Evolutionary conservation across 345 rosid genomes (phyloP).

Genomic region (Euphorbia peplus): DNA sequence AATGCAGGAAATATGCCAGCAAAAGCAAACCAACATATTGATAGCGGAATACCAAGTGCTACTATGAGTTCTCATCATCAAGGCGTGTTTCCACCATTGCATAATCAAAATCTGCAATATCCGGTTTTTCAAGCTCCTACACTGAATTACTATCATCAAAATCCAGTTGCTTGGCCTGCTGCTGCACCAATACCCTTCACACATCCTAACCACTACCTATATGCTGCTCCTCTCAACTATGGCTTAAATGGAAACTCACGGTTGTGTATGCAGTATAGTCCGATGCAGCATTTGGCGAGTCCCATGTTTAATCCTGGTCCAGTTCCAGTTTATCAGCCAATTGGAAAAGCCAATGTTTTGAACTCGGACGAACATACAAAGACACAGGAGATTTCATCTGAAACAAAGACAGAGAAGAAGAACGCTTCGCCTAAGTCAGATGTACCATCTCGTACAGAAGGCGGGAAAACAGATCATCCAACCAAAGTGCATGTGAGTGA

Average conservation of each 20-base stretch:
- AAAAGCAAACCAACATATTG: slow-evolving; percentile 35
- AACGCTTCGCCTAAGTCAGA: slow-evolving; percentile 28
- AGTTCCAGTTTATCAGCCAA: slow-evolving; percentile 52
- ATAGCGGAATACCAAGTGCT: slow-evolving; percentile 33
- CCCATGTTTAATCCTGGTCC: slow-evolving; percentile 46
- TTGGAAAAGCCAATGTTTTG: slow-evolving; percentile 42
- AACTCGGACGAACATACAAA: slow-evolving; percentile 38
- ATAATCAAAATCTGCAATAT: slow-evolving; percentile 52
- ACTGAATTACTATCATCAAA: slow-evolving; percentile 76
- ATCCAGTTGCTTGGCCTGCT: slow-evolving; percentile 74
- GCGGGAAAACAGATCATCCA: slow-evolving; percentile 27
- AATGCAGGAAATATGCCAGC: slow-evolving; percentile 32
- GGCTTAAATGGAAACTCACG: slow-evolving; percentile 60
- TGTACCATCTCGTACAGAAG: slow-evolving; percentile 26
- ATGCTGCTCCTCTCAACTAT: slow-evolving; percentile 54
- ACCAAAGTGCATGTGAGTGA: slow-evolving; percentile 31
- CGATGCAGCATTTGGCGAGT: slow-evolving; percentile 45
- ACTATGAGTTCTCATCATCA: slow-evolving; percentile 48
- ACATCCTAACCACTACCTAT: slow-evolving; percentile 59
- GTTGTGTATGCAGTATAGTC: slow-evolving; percentile 63
- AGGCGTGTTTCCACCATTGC: slow-evolving; percentile 44
- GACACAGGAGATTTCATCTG: slow-evolving; percentile 25
- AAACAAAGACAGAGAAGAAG: slow-evolving; percentile 37
- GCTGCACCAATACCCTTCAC: slow-evolving; percentile 53
- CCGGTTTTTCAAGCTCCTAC: slow-evolving; percentile 64